Percentiles rank a stretch among this genome's conserved stretches.
phyloP scores from a whole-genome alignment of 768 basidiomycete genomes.

The Mycena amicta region DNA sequence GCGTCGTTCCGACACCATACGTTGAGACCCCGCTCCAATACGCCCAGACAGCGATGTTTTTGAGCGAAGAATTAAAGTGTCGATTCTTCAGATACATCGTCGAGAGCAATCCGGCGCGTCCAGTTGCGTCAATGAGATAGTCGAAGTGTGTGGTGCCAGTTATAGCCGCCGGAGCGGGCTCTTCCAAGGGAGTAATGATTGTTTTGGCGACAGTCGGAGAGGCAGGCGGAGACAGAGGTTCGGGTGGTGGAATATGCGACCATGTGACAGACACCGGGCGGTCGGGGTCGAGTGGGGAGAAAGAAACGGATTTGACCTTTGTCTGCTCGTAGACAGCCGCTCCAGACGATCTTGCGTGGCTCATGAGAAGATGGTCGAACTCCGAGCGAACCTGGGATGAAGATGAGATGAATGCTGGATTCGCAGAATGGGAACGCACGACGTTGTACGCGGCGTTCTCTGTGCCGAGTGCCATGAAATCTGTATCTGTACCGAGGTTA shows the following conservation, averaged over 20 bases:
- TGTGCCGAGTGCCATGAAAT: conserved; percentile 56
- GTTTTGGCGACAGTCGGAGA: conserved; percentile 36
- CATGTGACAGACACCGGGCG: conserved; percentile 59
- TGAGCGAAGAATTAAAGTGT: conserved; percentile 65
- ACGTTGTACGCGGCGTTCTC: conserved; percentile 66
- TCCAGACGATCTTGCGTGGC: conserved; percentile 55
- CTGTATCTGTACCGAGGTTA: conserved; percentile 47
- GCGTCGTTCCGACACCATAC: conserved; percentile 52
- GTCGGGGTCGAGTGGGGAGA: conserved; percentile 40
- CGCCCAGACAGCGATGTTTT: conserved; percentile 78
- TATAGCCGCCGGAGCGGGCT: conserved; percentile 21
- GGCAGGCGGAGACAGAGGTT: conserved; percentile 43
- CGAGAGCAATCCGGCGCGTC: conserved; percentile 72
- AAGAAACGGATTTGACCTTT: conserved; percentile 50
- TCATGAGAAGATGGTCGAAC: conserved; percentile 60
- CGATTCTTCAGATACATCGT: conserved; percentile 71
- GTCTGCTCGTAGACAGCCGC: conserved; percentile 58
- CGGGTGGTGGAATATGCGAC: conserved; percentile 46
- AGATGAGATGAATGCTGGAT: not conserved
- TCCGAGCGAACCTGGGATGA: conserved; percentile 54
- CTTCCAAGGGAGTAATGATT: conserved; percentile 6
- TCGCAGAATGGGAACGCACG: conserved; percentile 34
- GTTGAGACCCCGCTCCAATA: conserved; percentile 63
- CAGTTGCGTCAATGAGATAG: conserved; percentile 73
- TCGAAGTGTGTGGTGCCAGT: conserved; percentile 62